Base-by-base conservation (phyloP, 129 eudicot genomes). In the Artemisia tridentata region DNA sequence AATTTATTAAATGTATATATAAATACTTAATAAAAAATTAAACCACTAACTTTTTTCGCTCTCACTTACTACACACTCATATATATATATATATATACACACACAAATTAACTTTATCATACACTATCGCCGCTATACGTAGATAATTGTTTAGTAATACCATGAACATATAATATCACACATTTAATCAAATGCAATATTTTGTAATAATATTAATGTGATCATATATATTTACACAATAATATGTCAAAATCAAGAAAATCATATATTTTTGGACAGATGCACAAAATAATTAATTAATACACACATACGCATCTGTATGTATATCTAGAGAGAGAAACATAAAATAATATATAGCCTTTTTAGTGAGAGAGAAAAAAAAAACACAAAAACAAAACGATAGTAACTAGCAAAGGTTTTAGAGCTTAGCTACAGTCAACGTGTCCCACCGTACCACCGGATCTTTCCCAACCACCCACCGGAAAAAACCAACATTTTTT, bases 361-460 rank as follows among this genome's bases (percentile, higher is more conserved):
- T 23, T n/a, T 38, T 53, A 12, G 63, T 15, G 79, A 21, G 73
- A 25, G 67, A 56, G 9, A 64, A 62, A 64, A 34, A 61, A 23
- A 29, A 47, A 29, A 21, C 34, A 51, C 12, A 72, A 50, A 72
- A 48, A 62, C 38, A 20, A 29, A 11, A 41, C 49, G 4, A 65
- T 9, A 65, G 29, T 38, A 50, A 50, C 55, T 13, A 66, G 43
- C 73, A 54, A 59, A 56, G 75, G 45, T 71, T 71, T 71, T 71
- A 15, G 75, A 57, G 73, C 51, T 75, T 45, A 47, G 74, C 80
- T 68, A 14, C 80, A 76, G 80, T 76, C 80, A 76, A 76, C 80
- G 74, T 59, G 18, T 62, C 69, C 80, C 80, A 58, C 73, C 79
- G 52, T 41, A 34, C 43, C 43, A 75, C 74, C 75, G 75, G 80